Evolutionary conservation across 208 protist genomes (phyloP).

Genomic region (Plasmodiophora brassicae): DNA sequence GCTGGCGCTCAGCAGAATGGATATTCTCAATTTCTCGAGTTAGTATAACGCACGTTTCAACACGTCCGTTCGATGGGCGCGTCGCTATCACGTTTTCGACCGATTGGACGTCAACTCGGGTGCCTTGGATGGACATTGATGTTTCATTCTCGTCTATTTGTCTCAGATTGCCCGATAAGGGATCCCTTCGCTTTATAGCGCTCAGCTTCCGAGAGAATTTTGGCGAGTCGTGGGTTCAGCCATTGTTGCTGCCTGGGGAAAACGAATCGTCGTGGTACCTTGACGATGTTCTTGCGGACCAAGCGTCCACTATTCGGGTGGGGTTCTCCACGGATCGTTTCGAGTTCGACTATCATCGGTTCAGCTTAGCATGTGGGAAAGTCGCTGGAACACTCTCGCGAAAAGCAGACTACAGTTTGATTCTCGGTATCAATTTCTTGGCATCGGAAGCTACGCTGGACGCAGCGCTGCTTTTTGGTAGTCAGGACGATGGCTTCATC

Average conservation of each 20-base stretch:
- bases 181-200: not conserved
- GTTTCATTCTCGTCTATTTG: not conserved
- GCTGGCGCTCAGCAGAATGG: not conserved
- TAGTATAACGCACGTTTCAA: not conserved
- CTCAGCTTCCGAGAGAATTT: not conserved
- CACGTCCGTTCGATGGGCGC: not conserved
- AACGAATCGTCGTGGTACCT: not conserved
- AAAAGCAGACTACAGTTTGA: not conserved
- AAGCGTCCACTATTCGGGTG: not conserved
- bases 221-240: not conserved
- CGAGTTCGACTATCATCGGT: not conserved
- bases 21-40: not conserved
- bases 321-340: not conserved
- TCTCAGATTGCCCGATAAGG: not conserved
- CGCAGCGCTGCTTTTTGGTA: not conserved
- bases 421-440: not conserved
- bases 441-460: not conserved
- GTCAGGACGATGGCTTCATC: not conserved
- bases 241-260: not conserved
- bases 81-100: not conserved
- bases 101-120: not conserved
- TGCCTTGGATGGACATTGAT: not conserved
- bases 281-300: not conserved
- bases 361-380: not conserved
- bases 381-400: not conserved